Percentiles rank a stretch among this genome's conserved stretches.
Conservation (phyloP, 306 rosid species). For the Quercus cerris region DNA sequence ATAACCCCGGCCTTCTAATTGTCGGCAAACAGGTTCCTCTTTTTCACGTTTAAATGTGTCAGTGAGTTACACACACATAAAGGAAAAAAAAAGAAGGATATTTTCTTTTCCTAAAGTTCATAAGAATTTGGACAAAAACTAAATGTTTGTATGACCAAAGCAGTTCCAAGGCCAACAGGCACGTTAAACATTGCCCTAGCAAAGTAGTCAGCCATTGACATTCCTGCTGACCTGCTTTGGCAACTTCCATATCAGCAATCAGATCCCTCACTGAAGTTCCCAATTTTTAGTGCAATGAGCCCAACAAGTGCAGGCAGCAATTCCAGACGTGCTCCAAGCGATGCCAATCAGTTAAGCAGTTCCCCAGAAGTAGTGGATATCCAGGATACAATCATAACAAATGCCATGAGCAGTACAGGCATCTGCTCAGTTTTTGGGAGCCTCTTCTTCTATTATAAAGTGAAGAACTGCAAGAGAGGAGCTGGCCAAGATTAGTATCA, state of each 20-base stretch:
- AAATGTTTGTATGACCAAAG: constrained; percentile 83
- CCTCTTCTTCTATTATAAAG: too few relatives aligned
- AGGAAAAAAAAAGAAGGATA: too few relatives aligned
- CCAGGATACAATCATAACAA: too few relatives aligned
- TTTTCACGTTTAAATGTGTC: too few relatives aligned
- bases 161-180: constrained; percentile 93
- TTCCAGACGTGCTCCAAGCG: constrained; percentile 59
- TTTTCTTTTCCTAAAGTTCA: constrained; percentile 27
- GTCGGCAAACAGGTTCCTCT: too few relatives aligned
- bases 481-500: too few relatives aligned
- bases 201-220: constrained; percentile 98
- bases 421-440: too few relatives aligned
- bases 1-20: too few relatives aligned
- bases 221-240: constrained; percentile 94
- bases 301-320: constrained; percentile 77
- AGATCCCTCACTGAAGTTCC: constrained; percentile 97
- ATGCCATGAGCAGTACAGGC: too few relatives aligned
- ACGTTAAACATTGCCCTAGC: constrained; percentile 98
- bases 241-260: constrained; percentile 88
- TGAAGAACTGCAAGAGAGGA: too few relatives aligned
- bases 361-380: too few relatives aligned
- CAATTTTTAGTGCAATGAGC: constrained; percentile 88
- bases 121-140: constrained; percentile 64
- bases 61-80: too few relatives aligned
- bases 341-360: constrained; percentile 83